These are phyloP conservation scores for Hylodesmum podocarpum DNA, from an alignment of 306 rosid genomes.

Conservation along the genomic window DNA sequence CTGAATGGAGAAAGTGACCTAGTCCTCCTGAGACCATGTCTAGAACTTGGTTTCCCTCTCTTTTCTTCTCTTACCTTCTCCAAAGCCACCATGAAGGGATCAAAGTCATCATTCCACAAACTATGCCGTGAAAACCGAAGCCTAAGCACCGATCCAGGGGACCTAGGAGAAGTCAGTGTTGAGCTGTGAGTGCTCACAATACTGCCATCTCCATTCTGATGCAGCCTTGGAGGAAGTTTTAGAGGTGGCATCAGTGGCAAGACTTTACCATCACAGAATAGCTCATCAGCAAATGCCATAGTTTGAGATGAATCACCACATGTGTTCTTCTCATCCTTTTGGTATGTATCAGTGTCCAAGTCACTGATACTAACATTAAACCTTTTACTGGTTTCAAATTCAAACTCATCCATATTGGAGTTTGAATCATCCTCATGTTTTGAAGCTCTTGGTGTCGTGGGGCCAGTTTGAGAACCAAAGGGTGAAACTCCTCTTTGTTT, in stretches of 20 bases:
- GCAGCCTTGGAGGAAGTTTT: slow-evolving; percentile 79
- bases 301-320: slow-evolving; percentile 39
- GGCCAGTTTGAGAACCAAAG: slow-evolving; percentile 36
- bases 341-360: slow-evolving; percentile 7
- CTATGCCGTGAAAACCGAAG: slow-evolving; percentile 35
- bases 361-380: slow-evolving; percentile 24
- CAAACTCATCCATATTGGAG: slow-evolving; percentile 51
- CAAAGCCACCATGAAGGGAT: slow-evolving; percentile 79
- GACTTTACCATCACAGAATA: slow-evolving; percentile 73
- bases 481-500: slow-evolving; percentile 5
- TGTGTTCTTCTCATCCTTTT: slow-evolving; percentile 12
- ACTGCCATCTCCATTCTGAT: slow-evolving; percentile 30
- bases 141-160: slow-evolving; percentile 41
- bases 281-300: slow-evolving; percentile 85
- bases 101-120: slow-evolving; percentile 78
- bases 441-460: slow-evolving; percentile 42
- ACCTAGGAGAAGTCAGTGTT: slow-evolving; percentile 41
- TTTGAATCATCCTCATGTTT: slow-evolving; percentile 46
- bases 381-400: slow-evolving; percentile 59
- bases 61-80: slow-evolving; percentile 57
- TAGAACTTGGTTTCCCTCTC: slow-evolving; percentile 35
- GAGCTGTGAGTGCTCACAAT: slow-evolving; percentile 24
- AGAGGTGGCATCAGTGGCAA: slow-evolving; percentile 59
- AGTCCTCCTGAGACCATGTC: slow-evolving; percentile 38
- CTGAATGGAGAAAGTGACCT: slow-evolving; percentile 49